Evolutionary conservation across 306 rosid species (phyloP), one percentile per base, ranked within the genome.

Genomic region (Crotalaria pallida): DNA sequence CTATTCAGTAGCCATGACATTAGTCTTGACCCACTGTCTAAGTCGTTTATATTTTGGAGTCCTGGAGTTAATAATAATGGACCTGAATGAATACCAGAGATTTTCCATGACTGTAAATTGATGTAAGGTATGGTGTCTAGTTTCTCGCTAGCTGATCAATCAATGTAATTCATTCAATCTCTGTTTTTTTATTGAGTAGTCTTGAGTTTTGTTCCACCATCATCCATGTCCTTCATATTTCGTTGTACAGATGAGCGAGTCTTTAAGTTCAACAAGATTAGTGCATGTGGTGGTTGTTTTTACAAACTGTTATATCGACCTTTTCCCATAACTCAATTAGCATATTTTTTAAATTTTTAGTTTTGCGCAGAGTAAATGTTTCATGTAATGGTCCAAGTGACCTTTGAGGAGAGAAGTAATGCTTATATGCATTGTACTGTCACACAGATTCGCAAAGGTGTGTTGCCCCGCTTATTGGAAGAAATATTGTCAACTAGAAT

Each of bases 401-500:
- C 70, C 34, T 10, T 16, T 5, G 26, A 18, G 26, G 70, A 27
- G 69, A 41, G 72, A 69, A 72, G 12, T 68, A 12, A 69, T 43
- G 40, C 52, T n/a, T 34, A 61, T 55, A 57, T 36, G 18, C 56
- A 59, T n/a, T 65, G 57, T 59, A 53, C 40, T 73, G 66, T 31
- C 71, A 72, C 58, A 59, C 90, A 92, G 98, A 92, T 93, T 66
- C 87, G 85, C 79, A 86, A 82, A 85, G 98, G 96, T 72, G 75
- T 90, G 62, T 75, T 93, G 10, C 98, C 98, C 21, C 94, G 84
- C 77, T 82, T 93, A 70, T 51, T 93, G 85, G 98, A 93, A 58
- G 98, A 93, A 81, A 93, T 93, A 73, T 72, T 93, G 72, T 90
- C 97, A 24, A 93, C 97, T 23, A 84, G 98, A 81, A 85, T 93